Evolutionary conservation across 2,329 filamentous ascomycete genomes (phyloP).

Genomic region (Hymenoscyphus linearis): DNA sequence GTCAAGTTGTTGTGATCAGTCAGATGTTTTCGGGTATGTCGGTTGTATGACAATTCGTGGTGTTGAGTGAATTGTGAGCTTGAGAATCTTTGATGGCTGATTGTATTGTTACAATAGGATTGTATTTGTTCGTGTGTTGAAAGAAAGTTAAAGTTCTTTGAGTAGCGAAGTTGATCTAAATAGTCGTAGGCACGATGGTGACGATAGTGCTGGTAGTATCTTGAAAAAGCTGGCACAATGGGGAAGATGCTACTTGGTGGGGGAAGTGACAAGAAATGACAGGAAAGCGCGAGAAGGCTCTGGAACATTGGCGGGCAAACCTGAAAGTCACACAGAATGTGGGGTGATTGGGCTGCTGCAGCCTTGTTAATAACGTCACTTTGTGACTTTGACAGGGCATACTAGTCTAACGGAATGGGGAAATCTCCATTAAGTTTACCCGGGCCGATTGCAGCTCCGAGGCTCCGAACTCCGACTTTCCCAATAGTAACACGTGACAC

Average conservation of each 20-base stretch:
- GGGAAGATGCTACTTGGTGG: neutral
- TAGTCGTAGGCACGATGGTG: neutral
- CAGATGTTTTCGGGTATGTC: conserved; percentile 12
- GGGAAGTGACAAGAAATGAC: neutral
- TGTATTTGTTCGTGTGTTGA: neutral
- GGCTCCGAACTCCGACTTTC: too few relatives aligned
- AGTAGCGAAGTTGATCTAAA: neutral
- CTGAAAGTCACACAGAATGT: neutral
- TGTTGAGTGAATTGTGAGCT: neutral
- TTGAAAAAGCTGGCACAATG: neutral
- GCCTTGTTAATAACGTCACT: neutral
- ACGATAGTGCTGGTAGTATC: neutral
- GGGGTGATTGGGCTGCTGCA: neutral
- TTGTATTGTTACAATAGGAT: neutral
- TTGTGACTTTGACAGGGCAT: neutral
- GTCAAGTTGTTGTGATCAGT: conserved; percentile 25
- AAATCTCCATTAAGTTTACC: neutral
- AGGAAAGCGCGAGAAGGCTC: neutral
- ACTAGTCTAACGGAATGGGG: neutral
- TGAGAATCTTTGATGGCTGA: neutral
- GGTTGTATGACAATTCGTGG: neutral
- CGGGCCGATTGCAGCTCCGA: neutral
- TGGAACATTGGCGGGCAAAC: neutral
- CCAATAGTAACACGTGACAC: neutral
- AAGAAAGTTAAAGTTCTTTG: neutral